Conservation (phyloP, 202 grass and related monocot species). For the Hordeum pubiflorum region DNA sequence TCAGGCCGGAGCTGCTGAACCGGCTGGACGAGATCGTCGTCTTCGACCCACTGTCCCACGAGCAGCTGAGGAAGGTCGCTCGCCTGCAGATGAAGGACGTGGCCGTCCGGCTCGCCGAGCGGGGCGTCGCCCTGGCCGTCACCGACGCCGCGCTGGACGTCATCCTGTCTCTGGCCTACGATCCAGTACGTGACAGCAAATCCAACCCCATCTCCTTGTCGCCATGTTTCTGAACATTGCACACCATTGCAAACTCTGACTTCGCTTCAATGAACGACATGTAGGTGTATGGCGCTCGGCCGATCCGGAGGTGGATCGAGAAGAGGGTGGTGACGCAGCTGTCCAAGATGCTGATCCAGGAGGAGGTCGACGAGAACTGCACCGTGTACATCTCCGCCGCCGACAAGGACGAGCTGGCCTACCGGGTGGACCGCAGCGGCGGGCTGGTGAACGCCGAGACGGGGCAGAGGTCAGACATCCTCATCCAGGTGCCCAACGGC, state of each 20-base stretch:
- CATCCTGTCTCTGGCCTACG: slow-evolving; percentile 70
- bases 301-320: slow-evolving; percentile 93
- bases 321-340: slow-evolving; percentile 88
- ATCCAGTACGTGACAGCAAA: slow-evolving; percentile 43
- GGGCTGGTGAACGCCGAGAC: slow-evolving; percentile 74
- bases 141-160: slow-evolving; percentile 80
- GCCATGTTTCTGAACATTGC: background rate
- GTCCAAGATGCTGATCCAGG: slow-evolving; percentile 86
- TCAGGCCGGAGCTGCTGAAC: slow-evolving; percentile 86
- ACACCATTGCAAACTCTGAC: background rate
- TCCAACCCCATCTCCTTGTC: background rate
- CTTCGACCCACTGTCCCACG: slow-evolving; percentile 76
- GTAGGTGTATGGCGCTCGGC: slow-evolving; percentile 84
- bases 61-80: slow-evolving; percentile 80
- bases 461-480: slow-evolving; percentile 65
- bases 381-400: slow-evolving; percentile 74
- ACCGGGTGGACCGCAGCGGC: slow-evolving; percentile 58
- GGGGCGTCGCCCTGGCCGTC: slow-evolving; percentile 67
- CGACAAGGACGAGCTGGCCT: slow-evolving; percentile 56
- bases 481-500: slow-evolving; percentile 67
- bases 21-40: slow-evolving; percentile 86
- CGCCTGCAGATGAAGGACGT: slow-evolving; percentile 95
- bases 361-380: slow-evolving; percentile 90
- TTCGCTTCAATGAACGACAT: background rate
- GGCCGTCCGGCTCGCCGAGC: slow-evolving; percentile 66